A percentile compares a stretch with the other conserved stretches of the same genome.
Conservation (phyloP, 306 rosid genomes). For the Heteromeles arbutifolia region DNA sequence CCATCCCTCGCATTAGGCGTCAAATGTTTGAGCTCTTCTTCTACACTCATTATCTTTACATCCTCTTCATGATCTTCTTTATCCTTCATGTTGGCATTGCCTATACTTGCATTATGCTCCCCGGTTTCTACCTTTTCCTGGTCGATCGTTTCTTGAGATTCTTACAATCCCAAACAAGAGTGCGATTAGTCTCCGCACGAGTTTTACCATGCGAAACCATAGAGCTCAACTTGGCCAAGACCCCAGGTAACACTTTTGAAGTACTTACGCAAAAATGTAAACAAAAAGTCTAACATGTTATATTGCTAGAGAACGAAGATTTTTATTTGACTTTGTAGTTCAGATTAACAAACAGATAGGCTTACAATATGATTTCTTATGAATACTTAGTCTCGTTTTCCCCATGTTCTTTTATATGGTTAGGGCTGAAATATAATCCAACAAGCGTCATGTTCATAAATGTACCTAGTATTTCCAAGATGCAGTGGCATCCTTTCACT, state of each 20-base stretch:
- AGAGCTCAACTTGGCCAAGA: slow-evolving; percentile 73
- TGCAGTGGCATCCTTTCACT: slow-evolving; percentile 94
- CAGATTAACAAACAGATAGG: not conserved
- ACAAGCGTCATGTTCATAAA: slow-evolving; percentile 67
- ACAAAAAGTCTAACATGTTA: not conserved
- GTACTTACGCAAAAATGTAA: not conserved
- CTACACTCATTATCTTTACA: slow-evolving; percentile 69
- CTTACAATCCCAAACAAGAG: slow-evolving; percentile 44
- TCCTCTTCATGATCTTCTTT: slow-evolving; percentile 54
- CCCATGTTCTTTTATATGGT: not conserved
- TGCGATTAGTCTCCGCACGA: slow-evolving; percentile 48
- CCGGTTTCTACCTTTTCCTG: slow-evolving; percentile 70
- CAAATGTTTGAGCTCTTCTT: slow-evolving; percentile 64
- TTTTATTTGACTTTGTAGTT: too few species aligned
- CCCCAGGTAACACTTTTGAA: slow-evolving; percentile 28
- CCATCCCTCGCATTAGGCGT: slow-evolving; percentile 54
- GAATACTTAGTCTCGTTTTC: not conserved
- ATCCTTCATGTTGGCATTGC: slow-evolving; percentile 66
- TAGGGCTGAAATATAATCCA: slow-evolving; percentile 62
- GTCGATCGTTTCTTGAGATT: slow-evolving; percentile 68
- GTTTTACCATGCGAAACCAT: slow-evolving; percentile 49
- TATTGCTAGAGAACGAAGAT: too few species aligned
- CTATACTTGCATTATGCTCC: slow-evolving; percentile 46
- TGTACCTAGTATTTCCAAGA: slow-evolving; percentile 62
- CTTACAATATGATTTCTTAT: not conserved